Evolutionary conservation across 805 yeast genomes (phyloP).

Genomic region (Metschnikowia kunwiensis): DNA sequence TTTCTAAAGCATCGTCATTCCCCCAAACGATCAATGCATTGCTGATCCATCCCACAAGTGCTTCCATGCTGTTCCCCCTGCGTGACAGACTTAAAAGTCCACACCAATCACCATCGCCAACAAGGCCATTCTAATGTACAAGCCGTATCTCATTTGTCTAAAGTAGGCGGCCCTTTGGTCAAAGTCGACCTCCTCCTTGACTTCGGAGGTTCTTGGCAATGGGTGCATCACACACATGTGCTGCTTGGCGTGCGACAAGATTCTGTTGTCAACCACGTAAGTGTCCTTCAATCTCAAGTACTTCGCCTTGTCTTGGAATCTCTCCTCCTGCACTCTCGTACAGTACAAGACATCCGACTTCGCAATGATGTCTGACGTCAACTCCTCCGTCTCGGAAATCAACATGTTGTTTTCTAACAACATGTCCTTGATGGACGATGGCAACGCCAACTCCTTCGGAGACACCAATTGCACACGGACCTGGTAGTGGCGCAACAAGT

Average conservation of each 20-base stretch:
- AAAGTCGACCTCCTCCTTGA: slow-evolving; percentile 96
- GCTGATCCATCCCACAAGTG: too few species aligned
- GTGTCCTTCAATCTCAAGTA: slow-evolving; percentile 88
- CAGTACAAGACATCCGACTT: slow-evolving; percentile 94
- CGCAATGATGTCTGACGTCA: slow-evolving; percentile 82
- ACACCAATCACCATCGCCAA: slow-evolving; percentile 97
- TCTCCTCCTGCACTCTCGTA: slow-evolving; percentile 96
- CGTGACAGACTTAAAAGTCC: slow-evolving; percentile 51
- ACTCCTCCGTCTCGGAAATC: slow-evolving; percentile 66
- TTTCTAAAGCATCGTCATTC: slow-evolving; percentile 9
- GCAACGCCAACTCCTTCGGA: slow-evolving; percentile 84
- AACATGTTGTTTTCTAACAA: slow-evolving; percentile 66
- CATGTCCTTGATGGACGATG: slow-evolving; percentile 66
- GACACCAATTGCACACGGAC: slow-evolving; percentile 89
- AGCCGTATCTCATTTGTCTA: slow-evolving; percentile 99
- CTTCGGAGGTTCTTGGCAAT: slow-evolving; percentile 94
- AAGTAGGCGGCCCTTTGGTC: slow-evolving; percentile 99
- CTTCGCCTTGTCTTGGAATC: slow-evolving; percentile 73
- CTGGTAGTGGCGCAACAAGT: slow-evolving; percentile 85
- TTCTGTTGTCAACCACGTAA: slow-evolving; percentile 88
- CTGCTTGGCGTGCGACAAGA: slow-evolving; percentile 88
- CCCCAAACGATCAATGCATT: slow-evolving; percentile 18
- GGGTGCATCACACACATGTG: slow-evolving; percentile 99
- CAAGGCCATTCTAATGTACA: slow-evolving; percentile 97
- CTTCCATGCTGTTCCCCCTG: slow-evolving; percentile 9